These are phyloP conservation scores for Candida arabinofermentans DNA, from an alignment of 805 yeast species.

Conservation along the genomic window DNA sequence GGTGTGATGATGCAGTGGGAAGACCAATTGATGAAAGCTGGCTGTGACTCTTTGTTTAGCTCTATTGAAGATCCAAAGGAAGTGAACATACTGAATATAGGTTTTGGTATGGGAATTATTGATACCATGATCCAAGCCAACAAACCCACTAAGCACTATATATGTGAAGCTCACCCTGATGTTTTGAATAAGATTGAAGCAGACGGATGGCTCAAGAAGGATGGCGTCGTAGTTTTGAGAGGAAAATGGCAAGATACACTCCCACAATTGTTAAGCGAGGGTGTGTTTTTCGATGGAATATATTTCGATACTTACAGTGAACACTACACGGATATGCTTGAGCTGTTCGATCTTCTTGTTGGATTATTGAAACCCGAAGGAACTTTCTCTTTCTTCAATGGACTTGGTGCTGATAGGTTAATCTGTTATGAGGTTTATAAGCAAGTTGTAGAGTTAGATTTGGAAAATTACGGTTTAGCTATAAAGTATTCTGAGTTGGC, in stretches of 20 bases:
- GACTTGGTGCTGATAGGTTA: slow-evolving; percentile 77
- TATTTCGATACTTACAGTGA: slow-evolving; percentile 94
- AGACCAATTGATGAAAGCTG: slow-evolving; percentile 70
- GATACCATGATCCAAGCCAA: slow-evolving; percentile 66
- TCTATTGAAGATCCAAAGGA: slow-evolving; percentile 35
- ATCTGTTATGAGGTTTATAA: slow-evolving; percentile 81
- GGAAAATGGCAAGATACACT: slow-evolving; percentile 94
- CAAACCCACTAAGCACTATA: slow-evolving; percentile 70
- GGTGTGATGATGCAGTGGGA: slow-evolving; percentile 99
- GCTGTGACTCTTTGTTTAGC: slow-evolving; percentile 68
- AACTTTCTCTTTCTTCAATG: slow-evolving; percentile 86
- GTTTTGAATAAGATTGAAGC: slow-evolving; percentile 62
- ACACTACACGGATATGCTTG: slow-evolving; percentile 85
- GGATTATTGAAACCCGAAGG: slow-evolving; percentile 83
- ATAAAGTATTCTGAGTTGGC: slow-evolving; percentile 50
- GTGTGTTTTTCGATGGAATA: slow-evolving; percentile 82
- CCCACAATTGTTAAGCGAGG: slow-evolving; percentile 57
- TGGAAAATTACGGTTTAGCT: slow-evolving; percentile 70
- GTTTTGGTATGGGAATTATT: slow-evolving; percentile 96
- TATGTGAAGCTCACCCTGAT: slow-evolving; percentile 93
- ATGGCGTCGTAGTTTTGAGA: slow-evolving; percentile 66
- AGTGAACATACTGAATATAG: slow-evolving; percentile 69
- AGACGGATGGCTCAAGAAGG: slow-evolving; percentile 82
- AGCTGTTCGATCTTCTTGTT: slow-evolving; percentile 73
- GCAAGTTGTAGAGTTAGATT: slow-evolving; percentile 74